A percentile compares a stretch with the other conserved stretches of the same genome.
Evolutionary conservation across 208 protist species (phyloP).

Genomic region (Balamuthia mandrillaris): DNA sequence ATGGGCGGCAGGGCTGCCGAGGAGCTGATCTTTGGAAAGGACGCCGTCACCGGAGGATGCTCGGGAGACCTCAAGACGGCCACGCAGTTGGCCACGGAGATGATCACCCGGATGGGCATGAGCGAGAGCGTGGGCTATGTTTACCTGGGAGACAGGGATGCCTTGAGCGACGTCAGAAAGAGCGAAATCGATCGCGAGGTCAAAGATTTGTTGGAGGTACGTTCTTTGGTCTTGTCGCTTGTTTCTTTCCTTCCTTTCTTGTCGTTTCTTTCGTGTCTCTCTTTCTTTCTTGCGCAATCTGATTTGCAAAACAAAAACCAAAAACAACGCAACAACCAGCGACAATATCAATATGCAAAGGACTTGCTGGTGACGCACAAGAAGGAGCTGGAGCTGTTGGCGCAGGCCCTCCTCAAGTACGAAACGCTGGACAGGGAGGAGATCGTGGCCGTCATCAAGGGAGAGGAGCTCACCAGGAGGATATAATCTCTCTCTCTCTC

Average conservation of each 20-base stretch:
- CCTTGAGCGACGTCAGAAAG: too few species aligned
- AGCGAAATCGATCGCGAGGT: too few species aligned
- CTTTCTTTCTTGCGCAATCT: too few species aligned
- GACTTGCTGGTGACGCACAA: conserved; percentile 34
- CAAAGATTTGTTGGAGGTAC: too few species aligned
- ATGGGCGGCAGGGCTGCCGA: conserved; percentile 93
- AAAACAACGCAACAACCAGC: too few species aligned
- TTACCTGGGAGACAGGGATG: too few species aligned
- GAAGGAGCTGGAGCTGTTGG: conserved; percentile 49
- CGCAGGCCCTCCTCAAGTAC: conserved; percentile 56
- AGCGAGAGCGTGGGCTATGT: conserved; percentile 60
- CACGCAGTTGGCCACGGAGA: conserved; percentile 78
- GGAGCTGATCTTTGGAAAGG: conserved; percentile 85
- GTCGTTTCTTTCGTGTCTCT: too few species aligned
- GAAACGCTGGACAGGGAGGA: conserved; percentile 47
- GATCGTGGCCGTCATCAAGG: conserved; percentile 37
- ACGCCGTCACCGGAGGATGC: conserved; percentile 80
- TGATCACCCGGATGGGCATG: conserved; percentile 72
- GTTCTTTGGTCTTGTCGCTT: too few species aligned
- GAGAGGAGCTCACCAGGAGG: conserved; percentile 3
- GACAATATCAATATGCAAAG: neutral
- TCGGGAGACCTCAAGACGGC: conserved; percentile 87
- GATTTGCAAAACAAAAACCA: too few species aligned
- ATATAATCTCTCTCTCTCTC: too few species aligned
- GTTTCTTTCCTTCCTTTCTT: too few species aligned